Base-by-base conservation (phyloP, 2,329 filamentous ascomycete genomes). In the Tothia fuscella region DNA sequence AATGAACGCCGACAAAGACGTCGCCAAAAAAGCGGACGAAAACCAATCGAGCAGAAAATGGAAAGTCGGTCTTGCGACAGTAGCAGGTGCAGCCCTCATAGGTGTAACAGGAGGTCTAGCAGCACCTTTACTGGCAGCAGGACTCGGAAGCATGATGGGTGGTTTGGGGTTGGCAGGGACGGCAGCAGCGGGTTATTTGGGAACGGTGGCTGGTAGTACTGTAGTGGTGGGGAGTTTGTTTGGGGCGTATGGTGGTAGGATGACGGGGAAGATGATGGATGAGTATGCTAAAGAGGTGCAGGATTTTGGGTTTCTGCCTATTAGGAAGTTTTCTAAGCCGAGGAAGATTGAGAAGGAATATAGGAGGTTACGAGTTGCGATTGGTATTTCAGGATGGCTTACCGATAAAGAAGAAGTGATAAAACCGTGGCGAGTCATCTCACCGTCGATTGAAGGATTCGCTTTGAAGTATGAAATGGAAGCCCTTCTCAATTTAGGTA, bases 1-100 rank as follows among this genome's bases (percentile, higher is more conserved):
- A 17, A 80, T 93, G 67, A 80, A 78, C 0, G 83, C 82, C 1
- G 82, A 88, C 46, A 75, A 79, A 1, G 86, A 91, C 56, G 78
- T 78, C 0, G 75, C 81, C 53, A 82, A 82, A 56, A 76, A 80
- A 41, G 72, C 66, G 0, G 79, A 86, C 42, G 76, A 83, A 46
- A 75, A 71, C 31, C 78, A 76, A 48, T 64, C 66, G n/a, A 61
- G 72, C 14, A 71, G 79, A 33, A 78, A 79, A 56, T 83, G 78
- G 74, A 87, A 87, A 56, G 86, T 95, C 16, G 86, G 88, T 0
- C 68, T 95, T 20, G 89, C 88, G 0, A 84, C 82, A 6, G 85
- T 93, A 0, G 87, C 85, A 0, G 89, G 89, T 9, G 89, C 89
- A 2, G 84, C 83, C 0, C 66, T 94, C 2, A 88, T 95, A n/a